Base-by-base conservation (phyloP, 2,329 filamentous ascomycete species). In the Cryphonectria japonica region DNA sequence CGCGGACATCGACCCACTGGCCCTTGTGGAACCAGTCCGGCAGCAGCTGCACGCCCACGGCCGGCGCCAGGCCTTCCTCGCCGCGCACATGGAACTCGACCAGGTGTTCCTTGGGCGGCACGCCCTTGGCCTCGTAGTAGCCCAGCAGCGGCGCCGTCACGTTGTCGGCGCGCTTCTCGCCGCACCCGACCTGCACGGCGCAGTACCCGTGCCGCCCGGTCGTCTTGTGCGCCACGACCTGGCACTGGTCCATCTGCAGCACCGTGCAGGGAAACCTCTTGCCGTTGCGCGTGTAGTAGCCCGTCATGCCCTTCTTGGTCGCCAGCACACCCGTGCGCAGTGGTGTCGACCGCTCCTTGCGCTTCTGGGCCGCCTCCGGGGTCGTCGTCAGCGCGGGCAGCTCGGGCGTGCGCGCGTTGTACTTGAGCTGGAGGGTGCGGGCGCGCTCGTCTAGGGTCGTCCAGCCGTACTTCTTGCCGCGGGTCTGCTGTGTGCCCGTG, bases 281-380 rank as follows among this genome's bases (percentile, higher is more conserved):
- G 76, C 93, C 92, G 37, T 93, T 92, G 76, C 90, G 88, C 78
- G 94, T 91, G 86, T 92, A 98, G 75, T 98, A 83, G 72, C 92
- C 95, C 60, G 94, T 97, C 93, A 99, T 98, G 81, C 96, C 96
- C 84, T 95, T 95, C 84, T 99, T 99, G 79, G 91, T 87, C 16
- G 92, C 94, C 63, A 99, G 86, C 11, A 93, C 91, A 41, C 96
- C 96, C 2, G 94, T 91, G 39, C 96, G 92, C 59, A 90, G 77
- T 0, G 89, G 89, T 19, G 89, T 88, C 22, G 88, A 89, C 74
- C 83, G 84, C 75, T 85, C 86, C 76, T 85, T 86, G 64, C 89
- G 87, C 80, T 83, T 82, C 72, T 91, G 85, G 8, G 89, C 89
- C 13, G 89, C 89, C 1, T 87, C 87, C 1, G 88, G 88, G 0